phyloP scores from a whole-genome alignment of 345 rosid genomes.

The Pistacia vera region DNA sequence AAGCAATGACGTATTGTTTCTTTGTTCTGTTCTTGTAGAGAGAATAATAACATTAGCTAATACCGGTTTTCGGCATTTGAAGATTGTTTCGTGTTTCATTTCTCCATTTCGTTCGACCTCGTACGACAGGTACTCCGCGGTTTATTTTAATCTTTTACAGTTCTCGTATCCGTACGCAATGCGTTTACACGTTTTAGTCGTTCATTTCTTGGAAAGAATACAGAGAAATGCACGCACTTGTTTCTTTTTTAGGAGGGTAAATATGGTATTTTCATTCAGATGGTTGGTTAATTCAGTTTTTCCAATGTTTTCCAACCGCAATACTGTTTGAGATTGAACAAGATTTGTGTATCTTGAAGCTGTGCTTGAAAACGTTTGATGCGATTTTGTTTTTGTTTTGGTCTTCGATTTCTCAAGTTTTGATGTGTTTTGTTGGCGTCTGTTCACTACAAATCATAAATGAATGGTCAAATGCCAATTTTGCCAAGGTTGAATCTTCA shows the following conservation, averaged over 20 bases:
- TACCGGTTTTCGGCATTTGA: slow-evolving; percentile 20
- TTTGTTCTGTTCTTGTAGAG: slow-evolving; percentile 5
- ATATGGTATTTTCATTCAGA: not conserved
- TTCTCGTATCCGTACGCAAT: slow-evolving; percentile 8
- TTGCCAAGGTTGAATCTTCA: slow-evolving; percentile 15
- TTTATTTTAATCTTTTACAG: not conserved
- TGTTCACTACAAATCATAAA: not conserved
- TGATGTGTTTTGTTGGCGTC: not conserved
- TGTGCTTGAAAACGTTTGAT: slow-evolving; percentile 27
- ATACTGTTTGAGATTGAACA: slow-evolving; percentile 23
- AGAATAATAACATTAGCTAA: not conserved
- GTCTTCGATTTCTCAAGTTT: slow-evolving; percentile 18
- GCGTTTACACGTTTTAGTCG: not conserved
- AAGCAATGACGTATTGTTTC: not conserved
- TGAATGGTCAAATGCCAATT: slow-evolving; percentile 25
- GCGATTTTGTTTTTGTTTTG: slow-evolving; percentile 25
- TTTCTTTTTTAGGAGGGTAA: not conserved
- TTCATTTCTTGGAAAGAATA: slow-evolving; percentile 3
- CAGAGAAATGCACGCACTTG: slow-evolving; percentile 1
- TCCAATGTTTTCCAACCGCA: slow-evolving; percentile 27
- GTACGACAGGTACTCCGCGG: slow-evolving; percentile 15
- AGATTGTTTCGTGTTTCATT: slow-evolving; percentile 15
- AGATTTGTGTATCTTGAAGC: slow-evolving; percentile 17
- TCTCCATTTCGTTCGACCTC: slow-evolving; percentile 13
- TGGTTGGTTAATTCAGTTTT: slow-evolving; percentile 26